These are phyloP conservation scores for Stachybotrys chartarum DNA, from an alignment of 2,329 filamentous ascomycete species.

Conservation along the genomic window DNA sequence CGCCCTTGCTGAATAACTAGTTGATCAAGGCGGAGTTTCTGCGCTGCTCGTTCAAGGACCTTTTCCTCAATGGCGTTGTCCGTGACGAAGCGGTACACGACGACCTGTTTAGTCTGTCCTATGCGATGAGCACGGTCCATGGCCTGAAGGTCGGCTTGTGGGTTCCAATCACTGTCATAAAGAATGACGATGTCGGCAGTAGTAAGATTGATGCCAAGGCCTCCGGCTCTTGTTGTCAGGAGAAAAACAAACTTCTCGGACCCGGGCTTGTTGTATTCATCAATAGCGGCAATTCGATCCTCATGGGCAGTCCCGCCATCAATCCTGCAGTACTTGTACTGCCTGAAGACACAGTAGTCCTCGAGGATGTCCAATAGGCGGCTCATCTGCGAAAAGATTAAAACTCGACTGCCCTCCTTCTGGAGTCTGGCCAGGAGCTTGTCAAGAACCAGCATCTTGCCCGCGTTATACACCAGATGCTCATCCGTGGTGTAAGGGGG, in stretches of 20 bases:
- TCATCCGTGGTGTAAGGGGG: constrained; percentile 98
- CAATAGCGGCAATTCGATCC: constrained; percentile 93
- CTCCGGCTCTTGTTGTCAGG: constrained; percentile 90
- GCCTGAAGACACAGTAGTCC: constrained; percentile 94
- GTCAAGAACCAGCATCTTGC: constrained; percentile 96
- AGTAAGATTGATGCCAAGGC: constrained; percentile 93
- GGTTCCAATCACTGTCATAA: constrained; percentile 98
- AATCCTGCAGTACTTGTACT: constrained; percentile 94
- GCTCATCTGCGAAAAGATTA: constrained; percentile 99
- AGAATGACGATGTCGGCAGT: constrained; percentile 92
- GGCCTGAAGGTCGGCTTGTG: constrained; percentile 93
- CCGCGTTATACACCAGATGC: constrained; percentile 86
- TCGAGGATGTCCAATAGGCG: constrained; percentile 94
- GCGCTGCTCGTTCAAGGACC: constrained; percentile 89
- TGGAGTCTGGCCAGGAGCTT: constrained; percentile 80
- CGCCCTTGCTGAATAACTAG: constrained; percentile 97
- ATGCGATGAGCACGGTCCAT: constrained; percentile 99
- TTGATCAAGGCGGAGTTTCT: constrained; percentile 93
- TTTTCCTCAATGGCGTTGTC: constrained; percentile 99
- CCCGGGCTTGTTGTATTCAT: constrained; percentile 93
- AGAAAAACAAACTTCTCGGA: constrained; percentile 97
- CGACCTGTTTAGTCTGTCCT: constrained; percentile 95
- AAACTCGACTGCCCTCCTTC: constrained; percentile 82
- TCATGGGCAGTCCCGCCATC: constrained; percentile 96
- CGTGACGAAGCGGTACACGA: constrained; percentile 94